Evolutionary conservation across 176 grass and related monocot species (phyloP).

Genomic region (Luzula sylvatica): DNA sequence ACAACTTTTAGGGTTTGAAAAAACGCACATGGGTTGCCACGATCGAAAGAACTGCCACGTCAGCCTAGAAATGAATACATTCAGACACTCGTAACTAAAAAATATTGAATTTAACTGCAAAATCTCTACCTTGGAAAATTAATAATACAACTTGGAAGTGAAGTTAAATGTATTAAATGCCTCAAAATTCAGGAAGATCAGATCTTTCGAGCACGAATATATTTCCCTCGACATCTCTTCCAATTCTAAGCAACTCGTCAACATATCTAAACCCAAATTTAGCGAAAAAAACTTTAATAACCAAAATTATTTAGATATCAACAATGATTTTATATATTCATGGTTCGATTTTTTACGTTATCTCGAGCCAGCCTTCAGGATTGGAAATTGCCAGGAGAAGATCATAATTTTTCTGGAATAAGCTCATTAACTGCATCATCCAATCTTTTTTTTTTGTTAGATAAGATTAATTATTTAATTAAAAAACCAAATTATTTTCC

Average conservation of each 20-base stretch:
- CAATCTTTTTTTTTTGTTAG: not conserved
- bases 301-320: too few species aligned
- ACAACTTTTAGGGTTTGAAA: not conserved
- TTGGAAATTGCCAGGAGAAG: constrained; percentile 83
- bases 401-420: constrained; percentile 82
- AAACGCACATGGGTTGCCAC: constrained; percentile 8
- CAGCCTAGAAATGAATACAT: not conserved
- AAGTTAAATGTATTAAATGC: not conserved
- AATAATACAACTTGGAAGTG: too few species aligned
- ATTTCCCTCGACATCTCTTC: constrained; percentile 85
- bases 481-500: constrained; percentile 5
- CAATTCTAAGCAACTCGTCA: constrained; percentile 55
- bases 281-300: constrained; percentile 13
- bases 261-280: constrained; percentile 48
- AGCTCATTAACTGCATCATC: constrained; percentile 52
- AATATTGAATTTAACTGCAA: too few species aligned
- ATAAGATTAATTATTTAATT: not conserved
- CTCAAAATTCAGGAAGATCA: constrained; percentile 28
- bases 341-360: constrained; percentile 43
- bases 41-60: constrained; percentile 1
- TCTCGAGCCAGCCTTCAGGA: constrained; percentile 90
- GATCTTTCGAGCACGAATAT: constrained; percentile 81
- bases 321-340: not conserved
- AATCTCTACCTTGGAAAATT: too few species aligned
- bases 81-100: too few species aligned